Conservation (phyloP, 352 stramenopile genomes). For the Aphanomyces euteiches region DNA sequence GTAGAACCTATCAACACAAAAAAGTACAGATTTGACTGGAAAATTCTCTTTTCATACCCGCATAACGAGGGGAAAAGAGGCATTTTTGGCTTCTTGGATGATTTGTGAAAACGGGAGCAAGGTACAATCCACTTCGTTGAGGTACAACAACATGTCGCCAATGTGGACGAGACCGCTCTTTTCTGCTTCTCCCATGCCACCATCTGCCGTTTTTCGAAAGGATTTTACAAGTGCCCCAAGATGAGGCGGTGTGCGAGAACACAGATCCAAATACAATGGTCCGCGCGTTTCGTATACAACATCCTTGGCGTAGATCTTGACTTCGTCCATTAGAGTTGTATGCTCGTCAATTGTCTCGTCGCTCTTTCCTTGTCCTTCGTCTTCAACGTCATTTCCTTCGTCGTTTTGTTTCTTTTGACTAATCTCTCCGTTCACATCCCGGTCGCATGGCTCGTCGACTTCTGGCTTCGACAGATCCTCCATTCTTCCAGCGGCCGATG, state of each 20-base stretch:
- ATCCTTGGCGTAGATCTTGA: not conserved
- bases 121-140: constrained; percentile 24
- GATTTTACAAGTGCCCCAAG: constrained; percentile 24
- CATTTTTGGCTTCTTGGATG: constrained; percentile 17
- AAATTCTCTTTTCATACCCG: not conserved
- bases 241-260: constrained; percentile 16
- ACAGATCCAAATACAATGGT: constrained; percentile 23
- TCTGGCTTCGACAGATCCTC: not conserved
- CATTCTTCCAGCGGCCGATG: not conserved
- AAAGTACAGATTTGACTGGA: too few relatives aligned
- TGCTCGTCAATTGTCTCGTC: not conserved
- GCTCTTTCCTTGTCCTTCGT: not conserved
- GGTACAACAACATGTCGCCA: constrained; percentile 13
- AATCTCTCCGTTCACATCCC: constrained; percentile 2
- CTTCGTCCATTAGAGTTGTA: not conserved
- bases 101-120: constrained; percentile 14
- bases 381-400: not conserved
- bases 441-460: constrained; percentile 9
- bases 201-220: constrained; percentile 6
- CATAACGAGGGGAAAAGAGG: constrained; percentile 13
- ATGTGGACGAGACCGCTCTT: constrained; percentile 7
- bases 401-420: not conserved
- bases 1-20: constrained; percentile 4
- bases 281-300: constrained; percentile 22
- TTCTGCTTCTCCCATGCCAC: constrained; percentile 17